These are phyloP conservation scores for Penicillium brasilianum DNA, from an alignment of 2,329 filamentous ascomycete genomes.

Conservation along the genomic window DNA sequence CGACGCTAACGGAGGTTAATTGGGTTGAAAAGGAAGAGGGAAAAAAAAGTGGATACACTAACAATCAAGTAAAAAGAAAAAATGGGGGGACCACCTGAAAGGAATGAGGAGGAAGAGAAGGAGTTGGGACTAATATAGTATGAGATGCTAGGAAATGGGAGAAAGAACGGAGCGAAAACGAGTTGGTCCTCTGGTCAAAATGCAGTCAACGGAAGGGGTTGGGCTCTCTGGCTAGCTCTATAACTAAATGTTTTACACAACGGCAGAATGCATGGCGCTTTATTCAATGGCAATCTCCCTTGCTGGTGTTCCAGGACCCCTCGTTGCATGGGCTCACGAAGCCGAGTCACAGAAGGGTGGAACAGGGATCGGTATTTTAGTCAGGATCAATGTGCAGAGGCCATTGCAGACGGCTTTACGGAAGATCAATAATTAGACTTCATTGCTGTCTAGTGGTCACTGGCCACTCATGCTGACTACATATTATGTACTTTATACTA, in stretches of 20 bases:
- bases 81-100: too few species aligned
- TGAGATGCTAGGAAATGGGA: neutral
- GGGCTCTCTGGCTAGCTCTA: neutral
- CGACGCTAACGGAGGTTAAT: slow-evolving; percentile 28
- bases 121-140: neutral
- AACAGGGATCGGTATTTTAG: neutral
- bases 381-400: neutral
- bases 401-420: neutral
- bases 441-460: too few species aligned
- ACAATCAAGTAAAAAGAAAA: too few species aligned
- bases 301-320: slow-evolving; percentile 3
- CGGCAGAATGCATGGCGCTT: neutral
- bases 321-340: neutral
- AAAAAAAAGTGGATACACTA: slow-evolving; percentile 19
- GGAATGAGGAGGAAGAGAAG: neutral
- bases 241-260: neutral
- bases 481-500: neutral
- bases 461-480: neutral
- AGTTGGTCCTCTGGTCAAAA: neutral
- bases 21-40: slow-evolving; percentile 14
- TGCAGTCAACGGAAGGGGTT: neutral
- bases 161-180: neutral
- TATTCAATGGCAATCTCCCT: slow-evolving; percentile 3
- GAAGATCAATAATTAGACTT: neutral
- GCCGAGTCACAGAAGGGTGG: neutral